These are phyloP conservation scores for Heracleum sosnowskyi DNA, from an alignment of 129 eudicot species.

Conservation along the genomic window DNA sequence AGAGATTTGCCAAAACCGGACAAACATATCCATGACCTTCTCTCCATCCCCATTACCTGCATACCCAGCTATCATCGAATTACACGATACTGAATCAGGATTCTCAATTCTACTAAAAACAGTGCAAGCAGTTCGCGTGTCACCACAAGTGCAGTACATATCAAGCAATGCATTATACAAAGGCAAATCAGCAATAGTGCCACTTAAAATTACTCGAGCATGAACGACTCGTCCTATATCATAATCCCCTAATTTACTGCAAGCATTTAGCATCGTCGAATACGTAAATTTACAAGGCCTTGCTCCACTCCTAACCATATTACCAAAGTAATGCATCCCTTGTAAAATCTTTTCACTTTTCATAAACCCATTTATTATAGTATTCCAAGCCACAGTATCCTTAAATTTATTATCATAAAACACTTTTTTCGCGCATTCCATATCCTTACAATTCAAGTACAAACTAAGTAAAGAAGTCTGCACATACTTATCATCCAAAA, in stretches of 20 bases:
- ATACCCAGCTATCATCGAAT: slow-evolving; percentile 59
- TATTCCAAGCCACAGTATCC: slow-evolving; percentile 76
- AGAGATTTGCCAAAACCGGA: slow-evolving; percentile 22
- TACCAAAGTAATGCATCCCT: slow-evolving; percentile 39
- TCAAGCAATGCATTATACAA: slow-evolving; percentile 21
- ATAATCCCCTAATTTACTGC: slow-evolving; percentile 40
- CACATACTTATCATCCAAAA: slow-evolving; percentile 44
- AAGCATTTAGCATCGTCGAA: slow-evolving; percentile 61
- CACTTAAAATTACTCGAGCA: slow-evolving; percentile 38
- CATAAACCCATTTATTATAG: slow-evolving; percentile 50
- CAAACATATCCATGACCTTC: slow-evolving; percentile 41
- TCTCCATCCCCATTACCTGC: slow-evolving; percentile 34
- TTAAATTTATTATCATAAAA: slow-evolving; percentile 29
- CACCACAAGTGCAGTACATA: slow-evolving; percentile 74
- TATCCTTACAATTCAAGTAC: slow-evolving; percentile 53
- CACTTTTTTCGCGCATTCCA: slow-evolving; percentile 43
- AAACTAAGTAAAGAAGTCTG: slow-evolving; percentile 65
- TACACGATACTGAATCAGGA: slow-evolving; percentile 86
- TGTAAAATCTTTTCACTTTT: slow-evolving; percentile 37
- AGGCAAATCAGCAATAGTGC: slow-evolving; percentile 48
- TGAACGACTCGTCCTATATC: slow-evolving; percentile 47
- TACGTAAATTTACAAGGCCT: slow-evolving; percentile 55
- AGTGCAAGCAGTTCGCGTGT: slow-evolving; percentile 24
- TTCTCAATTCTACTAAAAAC: slow-evolving; percentile 42
- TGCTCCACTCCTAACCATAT: slow-evolving; percentile 34